Conservation (phyloP, 306 rosid species). For the Trifolium fragiferum region DNA sequence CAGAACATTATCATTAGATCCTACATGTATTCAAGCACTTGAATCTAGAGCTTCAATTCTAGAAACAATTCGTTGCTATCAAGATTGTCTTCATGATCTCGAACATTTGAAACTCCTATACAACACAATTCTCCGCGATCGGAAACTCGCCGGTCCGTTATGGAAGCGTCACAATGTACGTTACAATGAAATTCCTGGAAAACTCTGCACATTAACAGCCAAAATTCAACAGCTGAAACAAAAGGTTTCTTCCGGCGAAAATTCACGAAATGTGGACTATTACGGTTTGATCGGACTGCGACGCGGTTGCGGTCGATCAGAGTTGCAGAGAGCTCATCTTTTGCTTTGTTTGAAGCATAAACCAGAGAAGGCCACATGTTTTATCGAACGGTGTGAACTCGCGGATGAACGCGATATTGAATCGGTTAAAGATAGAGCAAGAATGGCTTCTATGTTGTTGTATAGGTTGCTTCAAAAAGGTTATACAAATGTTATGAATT, state of each 20-base stretch:
- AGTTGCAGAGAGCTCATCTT: conserved; percentile 76
- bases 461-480: conserved; percentile 89
- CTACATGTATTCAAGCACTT: conserved; percentile 78
- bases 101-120: conserved; percentile 85
- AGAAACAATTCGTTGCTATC: conserved; percentile 70
- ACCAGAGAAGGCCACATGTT: conserved; percentile 71
- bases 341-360: conserved; percentile 77
- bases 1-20: conserved; percentile 70
- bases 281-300: conserved; percentile 76
- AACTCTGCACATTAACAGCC: conserved; percentile 60
- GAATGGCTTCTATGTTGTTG: conserved; percentile 69
- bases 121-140: conserved; percentile 82
- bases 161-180: conserved; percentile 83
- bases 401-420: conserved; percentile 71
- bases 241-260: conserved; percentile 72
- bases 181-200: conserved; percentile 76
- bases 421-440: conserved; percentile 73
- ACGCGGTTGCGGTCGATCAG: conserved; percentile 87
- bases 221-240: conserved; percentile 70
- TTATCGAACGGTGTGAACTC: conserved; percentile 79
- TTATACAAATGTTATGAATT: conserved; percentile 56
- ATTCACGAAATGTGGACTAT: conserved; percentile 69
- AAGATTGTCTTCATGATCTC: conserved; percentile 81
- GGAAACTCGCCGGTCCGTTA: conserved; percentile 77
- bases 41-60: conserved; percentile 74